Percentiles rank a stretch among this genome's conserved stretches.
These are phyloP conservation scores for Diaporthe longicolla DNA, from an alignment of 2,329 filamentous ascomycete genomes.

Conservation along the genomic window DNA sequence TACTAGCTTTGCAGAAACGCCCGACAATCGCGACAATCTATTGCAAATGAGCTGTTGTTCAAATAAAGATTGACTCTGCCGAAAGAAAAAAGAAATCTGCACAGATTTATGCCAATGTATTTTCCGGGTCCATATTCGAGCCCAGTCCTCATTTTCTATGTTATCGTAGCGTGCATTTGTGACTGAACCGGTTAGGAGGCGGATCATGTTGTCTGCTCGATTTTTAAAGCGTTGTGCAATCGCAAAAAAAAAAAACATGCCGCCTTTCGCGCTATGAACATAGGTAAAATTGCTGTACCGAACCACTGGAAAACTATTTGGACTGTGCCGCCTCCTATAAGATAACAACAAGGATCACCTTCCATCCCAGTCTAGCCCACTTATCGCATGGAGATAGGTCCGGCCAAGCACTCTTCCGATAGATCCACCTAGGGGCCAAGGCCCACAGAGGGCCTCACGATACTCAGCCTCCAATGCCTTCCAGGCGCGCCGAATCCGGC, in stretches of 20 bases:
- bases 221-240: background rate
- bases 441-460: constrained; percentile 15
- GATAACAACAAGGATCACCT: background rate
- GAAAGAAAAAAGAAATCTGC: no score
- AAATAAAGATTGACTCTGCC: no score
- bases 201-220: background rate
- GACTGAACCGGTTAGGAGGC: background rate
- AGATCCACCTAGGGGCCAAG: constrained; percentile 20
- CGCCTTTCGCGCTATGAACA: background rate
- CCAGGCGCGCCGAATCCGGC: constrained; percentile 21
- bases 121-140: background rate
- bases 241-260: no score
- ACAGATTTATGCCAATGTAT: background rate
- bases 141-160: background rate
- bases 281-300: background rate
- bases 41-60: background rate
- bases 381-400: background rate
- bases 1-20: background rate
- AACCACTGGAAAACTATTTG: background rate
- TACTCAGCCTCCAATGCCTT: constrained; percentile 7
- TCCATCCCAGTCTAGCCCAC: constrained; percentile 8
- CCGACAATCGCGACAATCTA: background rate
- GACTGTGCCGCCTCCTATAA: background rate
- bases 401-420: background rate
- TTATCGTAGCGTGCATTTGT: background rate